Percentiles rank a stretch among this genome's conserved stretches.
Evolutionary conservation across 2,329 filamentous ascomycete genomes (phyloP).

Genomic region (Epichloe gansuensis): DNA sequence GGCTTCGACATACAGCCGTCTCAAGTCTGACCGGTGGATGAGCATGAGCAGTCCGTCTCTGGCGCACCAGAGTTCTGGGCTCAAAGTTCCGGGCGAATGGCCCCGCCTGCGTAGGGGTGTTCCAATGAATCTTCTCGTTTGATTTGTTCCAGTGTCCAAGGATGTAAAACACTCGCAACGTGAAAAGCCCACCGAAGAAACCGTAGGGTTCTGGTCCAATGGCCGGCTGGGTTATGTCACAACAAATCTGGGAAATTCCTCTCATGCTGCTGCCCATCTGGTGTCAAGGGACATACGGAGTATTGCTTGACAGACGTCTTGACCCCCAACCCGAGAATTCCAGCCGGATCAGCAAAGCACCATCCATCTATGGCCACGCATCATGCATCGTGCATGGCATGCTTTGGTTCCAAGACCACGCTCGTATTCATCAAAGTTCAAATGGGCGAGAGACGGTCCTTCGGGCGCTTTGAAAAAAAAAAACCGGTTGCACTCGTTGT

Average conservation of each 20-base stretch:
- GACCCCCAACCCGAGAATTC: too few species aligned
- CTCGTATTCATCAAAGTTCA: too few species aligned
- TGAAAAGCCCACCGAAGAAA: not conserved
- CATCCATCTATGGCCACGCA: not conserved
- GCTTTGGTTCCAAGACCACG: too few species aligned
- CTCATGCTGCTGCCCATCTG: not conserved
- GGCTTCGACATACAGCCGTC: not conserved
- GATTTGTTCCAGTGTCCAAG: not conserved
- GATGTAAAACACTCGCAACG: not conserved
- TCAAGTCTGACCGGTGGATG: not conserved
- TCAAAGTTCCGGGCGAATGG: too few species aligned
- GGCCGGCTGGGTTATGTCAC: not conserved
- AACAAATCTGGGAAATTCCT: too few species aligned
- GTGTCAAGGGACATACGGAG: not conserved
- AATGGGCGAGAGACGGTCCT: not conserved
- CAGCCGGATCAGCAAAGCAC: not conserved
- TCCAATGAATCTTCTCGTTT: not conserved
- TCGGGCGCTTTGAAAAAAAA: not conserved
- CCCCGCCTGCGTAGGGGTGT: not conserved
- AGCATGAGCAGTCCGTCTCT: too few species aligned
- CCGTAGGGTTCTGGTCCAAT: not conserved
- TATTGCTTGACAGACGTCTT: too few species aligned
- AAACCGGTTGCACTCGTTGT: not conserved
- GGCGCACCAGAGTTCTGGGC: too few species aligned
- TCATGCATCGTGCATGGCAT: not conserved